Percentiles rank a stretch among this genome's conserved stretches.
Conservation (phyloP, 139 green algal species). For the Chlamydomonas sphaeroides region DNA sequence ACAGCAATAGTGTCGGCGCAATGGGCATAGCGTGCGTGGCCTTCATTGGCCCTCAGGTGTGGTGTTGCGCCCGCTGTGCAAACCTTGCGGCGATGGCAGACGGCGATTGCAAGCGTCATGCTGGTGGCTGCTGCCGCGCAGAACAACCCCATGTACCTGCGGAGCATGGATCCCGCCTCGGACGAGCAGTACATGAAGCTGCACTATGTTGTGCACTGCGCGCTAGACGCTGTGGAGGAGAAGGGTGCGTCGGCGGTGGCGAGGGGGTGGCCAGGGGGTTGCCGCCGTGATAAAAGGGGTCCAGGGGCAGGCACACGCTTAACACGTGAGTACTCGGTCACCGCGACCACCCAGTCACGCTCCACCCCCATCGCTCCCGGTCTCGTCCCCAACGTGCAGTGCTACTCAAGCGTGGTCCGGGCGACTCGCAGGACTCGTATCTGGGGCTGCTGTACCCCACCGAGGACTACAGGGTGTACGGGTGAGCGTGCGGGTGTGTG, state of each 20-base stretch:
- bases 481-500: conserved; percentile 39
- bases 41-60: conserved; percentile 22
- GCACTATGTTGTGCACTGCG: conserved; percentile 89
- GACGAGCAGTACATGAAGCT: conserved; percentile 78
- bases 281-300: too few relatives aligned
- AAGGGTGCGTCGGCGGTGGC: conserved; percentile 67
- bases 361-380: too few relatives aligned
- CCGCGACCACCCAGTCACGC: neutral
- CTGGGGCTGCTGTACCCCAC: conserved; percentile 86
- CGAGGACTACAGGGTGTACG: conserved; percentile 86
- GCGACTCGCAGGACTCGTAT: conserved; percentile 75
- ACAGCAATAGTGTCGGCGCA: too few relatives aligned
- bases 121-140: conserved; percentile 55
- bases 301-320: too few relatives aligned
- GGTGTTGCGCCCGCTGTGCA: neutral
- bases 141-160: conserved; percentile 87
- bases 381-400: too few relatives aligned
- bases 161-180: conserved; percentile 57
- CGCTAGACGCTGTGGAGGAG: conserved; percentile 88
- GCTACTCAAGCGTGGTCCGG: conserved; percentile 42
- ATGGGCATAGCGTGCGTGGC: conserved; percentile 30
- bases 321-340: too few relatives aligned
- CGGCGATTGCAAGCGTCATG: too few relatives aligned
- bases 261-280: too few relatives aligned
- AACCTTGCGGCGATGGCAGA: too few relatives aligned